phyloP scores from a whole-genome alignment of 2,329 filamentous ascomycete genomes.

The Ophiosphaerella narmari region DNA sequence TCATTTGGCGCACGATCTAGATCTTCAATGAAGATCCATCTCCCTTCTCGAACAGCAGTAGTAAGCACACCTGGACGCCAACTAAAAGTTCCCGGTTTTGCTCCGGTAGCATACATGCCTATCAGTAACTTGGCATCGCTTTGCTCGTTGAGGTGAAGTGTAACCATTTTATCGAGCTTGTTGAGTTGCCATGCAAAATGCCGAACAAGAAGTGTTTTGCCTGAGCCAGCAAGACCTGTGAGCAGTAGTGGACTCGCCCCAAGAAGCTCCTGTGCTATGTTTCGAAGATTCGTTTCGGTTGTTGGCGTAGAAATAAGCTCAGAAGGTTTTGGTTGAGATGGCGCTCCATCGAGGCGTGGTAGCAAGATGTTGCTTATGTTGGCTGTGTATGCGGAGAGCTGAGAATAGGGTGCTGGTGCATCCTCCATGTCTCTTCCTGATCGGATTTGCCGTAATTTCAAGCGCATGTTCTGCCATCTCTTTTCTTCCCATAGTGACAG shows the following conservation, averaged over 20 bases:
- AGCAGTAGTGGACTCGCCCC: slow-evolving; percentile 74
- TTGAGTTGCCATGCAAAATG: slow-evolving; percentile 81
- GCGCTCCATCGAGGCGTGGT: slow-evolving; percentile 41
- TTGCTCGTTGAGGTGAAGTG: slow-evolving; percentile 95
- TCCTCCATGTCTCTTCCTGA: neutral
- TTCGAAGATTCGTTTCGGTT: slow-evolving; percentile 71
- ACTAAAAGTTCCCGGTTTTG: slow-evolving; percentile 83
- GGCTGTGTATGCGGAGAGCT: slow-evolving; percentile 38
- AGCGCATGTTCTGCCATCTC: slow-evolving; percentile 48
- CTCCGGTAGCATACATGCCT: slow-evolving; percentile 89
- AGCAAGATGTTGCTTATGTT: slow-evolving; percentile 46
- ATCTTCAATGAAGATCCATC: slow-evolving; percentile 98
- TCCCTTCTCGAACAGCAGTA: slow-evolving; percentile 88
- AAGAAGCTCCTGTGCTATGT: slow-evolving; percentile 70
- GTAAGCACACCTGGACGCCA: slow-evolving; percentile 94
- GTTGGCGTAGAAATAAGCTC: slow-evolving; percentile 68
- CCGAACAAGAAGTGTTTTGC: slow-evolving; percentile 86
- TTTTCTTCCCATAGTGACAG: slow-evolving; percentile 67
- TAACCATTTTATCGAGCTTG: slow-evolving; percentile 82
- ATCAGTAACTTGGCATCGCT: slow-evolving; percentile 96
- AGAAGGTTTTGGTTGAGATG: slow-evolving; percentile 31
- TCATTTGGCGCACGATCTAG: slow-evolving; percentile 93
- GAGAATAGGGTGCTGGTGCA: slow-evolving; percentile 10
- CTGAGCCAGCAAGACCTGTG: slow-evolving; percentile 80
- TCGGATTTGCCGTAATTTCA: slow-evolving; percentile 9